Evolutionary conservation across 2,329 filamentous ascomycete species (phyloP).

Genomic region (Colletotrichum theobromicola): DNA sequence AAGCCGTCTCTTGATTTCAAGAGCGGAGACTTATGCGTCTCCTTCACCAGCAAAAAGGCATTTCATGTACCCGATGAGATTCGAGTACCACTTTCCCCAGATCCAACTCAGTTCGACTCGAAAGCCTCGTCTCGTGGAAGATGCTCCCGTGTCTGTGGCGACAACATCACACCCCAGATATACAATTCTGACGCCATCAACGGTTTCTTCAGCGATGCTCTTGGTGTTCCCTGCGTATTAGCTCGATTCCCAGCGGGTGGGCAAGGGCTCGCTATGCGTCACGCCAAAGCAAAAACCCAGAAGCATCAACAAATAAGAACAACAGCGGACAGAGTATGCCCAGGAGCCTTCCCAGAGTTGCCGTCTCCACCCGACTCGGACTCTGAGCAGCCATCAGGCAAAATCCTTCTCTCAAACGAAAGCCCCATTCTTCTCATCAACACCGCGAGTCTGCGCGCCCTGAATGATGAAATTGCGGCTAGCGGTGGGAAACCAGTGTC

Average conservation of each 20-base stretch:
- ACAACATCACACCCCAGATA: constrained; percentile 71
- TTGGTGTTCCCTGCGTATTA: constrained; percentile 82
- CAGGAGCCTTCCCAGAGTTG: constrained; percentile 56
- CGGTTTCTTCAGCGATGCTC: constrained; percentile 75
- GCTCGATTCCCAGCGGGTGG: constrained; percentile 81
- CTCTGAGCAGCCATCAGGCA: constrained; percentile 45
- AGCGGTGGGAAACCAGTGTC: constrained; percentile 69
- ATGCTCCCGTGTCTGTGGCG: constrained; percentile 81
- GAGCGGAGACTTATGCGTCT: constrained; percentile 67
- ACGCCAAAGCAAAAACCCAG: constrained; percentile 74
- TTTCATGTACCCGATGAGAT: constrained; percentile 40
- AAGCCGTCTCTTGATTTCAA: constrained; percentile 76
- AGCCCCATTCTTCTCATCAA: constrained; percentile 90
- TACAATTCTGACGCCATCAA: constrained; percentile 73
- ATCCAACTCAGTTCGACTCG: constrained; percentile 62
- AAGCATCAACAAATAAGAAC: constrained; percentile 50
- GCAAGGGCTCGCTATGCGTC: constrained; percentile 63
- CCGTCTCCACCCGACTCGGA: constrained; percentile 65
- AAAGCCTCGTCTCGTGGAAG: constrained; percentile 42
- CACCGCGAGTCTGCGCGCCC: constrained; percentile 74
- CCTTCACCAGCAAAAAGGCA: constrained; percentile 43
- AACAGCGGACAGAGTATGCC: constrained; percentile 44
- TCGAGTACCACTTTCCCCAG: constrained; percentile 68
- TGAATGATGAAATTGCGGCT: constrained; percentile 75
- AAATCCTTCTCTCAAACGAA: constrained; percentile 88